Base-by-base conservation (phyloP, 2,329 filamentous ascomycete species). In the Hirsutella minnesotensis region DNA sequence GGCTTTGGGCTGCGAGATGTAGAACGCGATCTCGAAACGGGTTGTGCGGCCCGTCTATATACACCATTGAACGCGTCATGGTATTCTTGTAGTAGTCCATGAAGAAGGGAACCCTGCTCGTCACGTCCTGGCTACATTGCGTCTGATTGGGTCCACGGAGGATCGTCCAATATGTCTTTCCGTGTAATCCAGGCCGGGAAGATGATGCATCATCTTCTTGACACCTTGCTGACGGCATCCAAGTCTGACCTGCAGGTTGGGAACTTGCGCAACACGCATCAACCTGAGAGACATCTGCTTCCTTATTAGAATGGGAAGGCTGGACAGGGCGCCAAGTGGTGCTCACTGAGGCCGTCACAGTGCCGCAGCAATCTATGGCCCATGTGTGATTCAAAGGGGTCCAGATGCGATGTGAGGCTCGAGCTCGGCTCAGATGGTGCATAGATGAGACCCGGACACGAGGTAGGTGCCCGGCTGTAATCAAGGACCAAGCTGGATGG, bases 11-110 rank as follows among this genome's bases (percentile, higher is more conserved):
- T 12, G 88, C 86, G 40, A 95, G 72, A 43, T 79, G 79, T 46
- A 95, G 71, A 43, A 95, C 79, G 56, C 94, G 83, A 53, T 81
- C 79, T 47, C 88, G 75, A 59, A 90, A 95, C 1, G 90, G 90
- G 59, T 95, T 95, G 48, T 73, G 74, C 2, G 85, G 83, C 10
- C 81, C 81, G 58, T 96, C 90, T 59, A 95, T 88, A 51, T 88
- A 86, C 40, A 95, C 88, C 63, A 95, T 85, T 46, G 87, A 86
- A 5, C 86, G 86, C 51, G 88, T 92, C 66, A 96, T 89, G 56
- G 86, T 85, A 61, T 87, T 88, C 57, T 89, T 83, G 63, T 94
- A 95, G 63, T 95, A 95, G 58, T 94, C 84, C 68, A 95, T 83
- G 57, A 95, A 82, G 63, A 84, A 94, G 50, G 84, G 82, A 68